Conservation (phyloP, 768 basidiomycete genomes). For the Collybiopsis confluens region DNA sequence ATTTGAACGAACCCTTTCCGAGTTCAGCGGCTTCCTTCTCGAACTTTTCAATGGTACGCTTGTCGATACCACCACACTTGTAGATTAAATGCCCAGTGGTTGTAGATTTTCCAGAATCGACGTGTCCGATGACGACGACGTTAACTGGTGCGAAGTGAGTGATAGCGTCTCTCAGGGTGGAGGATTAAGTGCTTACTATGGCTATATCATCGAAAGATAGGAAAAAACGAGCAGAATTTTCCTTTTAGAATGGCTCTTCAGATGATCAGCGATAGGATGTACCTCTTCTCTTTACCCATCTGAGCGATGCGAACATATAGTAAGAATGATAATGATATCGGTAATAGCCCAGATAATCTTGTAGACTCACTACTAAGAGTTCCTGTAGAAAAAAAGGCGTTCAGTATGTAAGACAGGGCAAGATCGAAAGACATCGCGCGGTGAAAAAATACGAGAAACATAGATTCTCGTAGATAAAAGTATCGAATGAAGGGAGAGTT, state of each 20-base stretch:
- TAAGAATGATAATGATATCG: slow-evolving; percentile 9
- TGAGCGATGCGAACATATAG: slow-evolving; percentile 43
- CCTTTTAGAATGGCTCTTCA: too few relatives aligned
- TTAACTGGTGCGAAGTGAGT: slow-evolving; percentile 6
- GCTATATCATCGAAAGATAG: slow-evolving; percentile 15
- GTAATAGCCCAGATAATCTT: slow-evolving; percentile 20
- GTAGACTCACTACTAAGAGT: slow-evolving; percentile 11
- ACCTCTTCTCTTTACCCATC: slow-evolving; percentile 96
- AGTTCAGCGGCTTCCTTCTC: slow-evolving; percentile 99
- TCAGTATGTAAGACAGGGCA: too few relatives aligned
- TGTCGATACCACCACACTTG: slow-evolving; percentile 99
- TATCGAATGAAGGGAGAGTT: slow-evolving; percentile 13
- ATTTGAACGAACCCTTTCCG: slow-evolving; percentile 98
- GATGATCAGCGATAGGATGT: too few relatives aligned
- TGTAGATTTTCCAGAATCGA: slow-evolving; percentile 99
- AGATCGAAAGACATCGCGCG: background rate
- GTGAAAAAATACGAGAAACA: background rate
- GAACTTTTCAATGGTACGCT: slow-evolving; percentile 99
- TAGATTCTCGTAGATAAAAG: slow-evolving; percentile 5
- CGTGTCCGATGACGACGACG: slow-evolving; percentile 88
- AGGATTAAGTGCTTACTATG: slow-evolving; percentile 5
- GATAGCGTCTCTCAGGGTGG: too few relatives aligned
- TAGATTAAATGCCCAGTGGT: slow-evolving; percentile 99
- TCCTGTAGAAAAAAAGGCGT: too few relatives aligned
- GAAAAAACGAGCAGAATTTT: slow-evolving; percentile 38